Evolutionary conservation across 768 basidiomycete genomes (phyloP).

Genomic region (Neoboletus magnificus): DNA sequence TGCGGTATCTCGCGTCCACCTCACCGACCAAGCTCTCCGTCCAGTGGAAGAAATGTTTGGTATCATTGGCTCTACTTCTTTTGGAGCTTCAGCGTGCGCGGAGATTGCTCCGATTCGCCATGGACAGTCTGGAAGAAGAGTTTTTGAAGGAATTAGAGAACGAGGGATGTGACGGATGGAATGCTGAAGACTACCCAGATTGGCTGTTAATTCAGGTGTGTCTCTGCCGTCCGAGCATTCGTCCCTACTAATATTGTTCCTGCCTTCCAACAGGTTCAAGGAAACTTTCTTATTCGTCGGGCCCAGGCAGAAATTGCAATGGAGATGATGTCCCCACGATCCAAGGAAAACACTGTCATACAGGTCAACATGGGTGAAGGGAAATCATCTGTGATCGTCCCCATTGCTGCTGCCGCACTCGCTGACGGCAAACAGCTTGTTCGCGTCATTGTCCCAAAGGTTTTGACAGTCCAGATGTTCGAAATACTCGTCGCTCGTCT

Average conservation of each 20-base stretch:
- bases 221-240: conserved; percentile 1
- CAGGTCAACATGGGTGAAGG: conserved; percentile 39
- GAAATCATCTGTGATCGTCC: conserved; percentile 44
- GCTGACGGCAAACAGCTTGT: conserved; percentile 42
- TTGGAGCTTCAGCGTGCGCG: too few species aligned
- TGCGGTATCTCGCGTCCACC: too few species aligned
- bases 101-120: too few species aligned
- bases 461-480: conserved; percentile 42
- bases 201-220: too few species aligned
- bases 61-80: too few species aligned
- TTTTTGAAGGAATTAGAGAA: conserved; percentile 20
- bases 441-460: conserved; percentile 45
- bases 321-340: too few species aligned
- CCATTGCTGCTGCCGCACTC: conserved; percentile 37
- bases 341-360: too few species aligned
- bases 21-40: background rate
- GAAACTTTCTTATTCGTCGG: too few species aligned
- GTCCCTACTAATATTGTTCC: background rate
- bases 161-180: conserved; percentile 12
- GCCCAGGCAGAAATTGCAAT: too few species aligned
- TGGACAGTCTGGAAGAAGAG: too few species aligned
- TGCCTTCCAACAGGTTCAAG: too few species aligned
- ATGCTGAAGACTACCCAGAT: conserved; percentile 25
- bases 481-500: conserved; percentile 39
- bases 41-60: too few species aligned